Evolutionary conservation across 768 basidiomycete species (phyloP), one percentile per base, ranked within the genome.

Genomic region (Mycena maculata): DNA sequence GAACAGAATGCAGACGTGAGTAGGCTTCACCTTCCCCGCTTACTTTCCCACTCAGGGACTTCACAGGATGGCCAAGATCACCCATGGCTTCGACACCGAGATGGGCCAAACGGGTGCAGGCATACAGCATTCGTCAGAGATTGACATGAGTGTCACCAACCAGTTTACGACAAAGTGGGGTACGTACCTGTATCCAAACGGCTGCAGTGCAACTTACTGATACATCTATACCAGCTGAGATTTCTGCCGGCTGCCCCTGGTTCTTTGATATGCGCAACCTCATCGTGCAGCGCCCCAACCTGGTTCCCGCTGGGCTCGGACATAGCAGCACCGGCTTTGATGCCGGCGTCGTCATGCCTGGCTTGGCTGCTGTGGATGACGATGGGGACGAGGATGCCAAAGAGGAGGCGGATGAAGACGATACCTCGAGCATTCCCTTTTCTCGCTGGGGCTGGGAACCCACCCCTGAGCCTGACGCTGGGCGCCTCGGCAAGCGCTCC

Each of bases 1-100:
- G 31, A 62, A 62, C 31, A 39, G 60, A 2, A 28, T 62, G 1
- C 8, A 52, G 41, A n/a, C n/a, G 60, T 62, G 38, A 36, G 60
- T 1, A 23, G 31, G 49, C 13, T 25, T 30, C 11, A 28, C 38
- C 27, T 31, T 38, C 4, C 13, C 2, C 16, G 4, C 25, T 4
- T 41, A n/a, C n/a, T n/a, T 23, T 25, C 6, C 7, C 2, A 41
- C 36, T 23, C 20, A 11, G 0, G 2, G 36, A 15, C 36, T 27
- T n/a, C n/a, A 9, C 9, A 56, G 54, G 7, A 56, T 56, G 36
- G 54, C 54, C 1, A 56, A 25, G 38, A 56, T 28, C 23, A 42
- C 23, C 9, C 23, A 15, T 1, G 38, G 6, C 1, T 56, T 15
- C 38, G 25, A 41, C 23, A 28, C 12, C 5, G 54, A 56, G 38